Conservation (phyloP, 108 stramenopile genomes). For the Stephanodiscus triporus region DNA sequence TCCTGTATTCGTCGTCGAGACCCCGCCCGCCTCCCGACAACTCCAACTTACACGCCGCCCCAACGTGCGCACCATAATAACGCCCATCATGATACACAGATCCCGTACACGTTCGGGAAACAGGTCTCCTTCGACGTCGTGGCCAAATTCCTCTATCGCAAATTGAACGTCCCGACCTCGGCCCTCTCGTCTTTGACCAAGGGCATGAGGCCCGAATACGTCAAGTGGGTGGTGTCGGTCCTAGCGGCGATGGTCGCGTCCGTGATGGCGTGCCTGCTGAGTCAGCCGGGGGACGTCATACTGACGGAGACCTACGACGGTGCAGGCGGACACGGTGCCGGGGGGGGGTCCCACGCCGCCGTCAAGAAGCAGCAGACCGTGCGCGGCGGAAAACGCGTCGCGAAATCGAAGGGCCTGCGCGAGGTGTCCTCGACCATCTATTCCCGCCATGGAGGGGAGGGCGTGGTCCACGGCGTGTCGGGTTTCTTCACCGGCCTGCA, state of each 20-base stretch:
- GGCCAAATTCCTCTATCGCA: slow-evolving; percentile 65
- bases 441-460: slow-evolving; percentile 85
- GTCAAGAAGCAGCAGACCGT: slow-evolving; percentile 38
- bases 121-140: slow-evolving; percentile 89
- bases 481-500: slow-evolving; percentile 81
- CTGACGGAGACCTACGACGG: slow-evolving; percentile 85
- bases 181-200: slow-evolving; percentile 28
- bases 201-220: slow-evolving; percentile 19
- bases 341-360: slow-evolving; percentile 11
- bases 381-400: slow-evolving; percentile 29
- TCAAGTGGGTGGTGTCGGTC: slow-evolving; percentile 77
- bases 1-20: neutral
- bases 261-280: slow-evolving; percentile 85
- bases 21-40: no score
- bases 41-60: no score
- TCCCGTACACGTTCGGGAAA: slow-evolving; percentile 96
- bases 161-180: slow-evolving; percentile 35
- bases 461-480: slow-evolving; percentile 54
- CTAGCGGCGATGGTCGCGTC: slow-evolving; percentile 74
- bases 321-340: neutral
- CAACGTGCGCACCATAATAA: neutral
- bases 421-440: slow-evolving; percentile 72
- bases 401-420: slow-evolving; percentile 34
- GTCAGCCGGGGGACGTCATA: slow-evolving; percentile 96
- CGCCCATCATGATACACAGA: slow-evolving; percentile 28